These are phyloP conservation scores for Leishmania tropica DNA, from an alignment of 208 protist species.

Conservation along the genomic window DNA sequence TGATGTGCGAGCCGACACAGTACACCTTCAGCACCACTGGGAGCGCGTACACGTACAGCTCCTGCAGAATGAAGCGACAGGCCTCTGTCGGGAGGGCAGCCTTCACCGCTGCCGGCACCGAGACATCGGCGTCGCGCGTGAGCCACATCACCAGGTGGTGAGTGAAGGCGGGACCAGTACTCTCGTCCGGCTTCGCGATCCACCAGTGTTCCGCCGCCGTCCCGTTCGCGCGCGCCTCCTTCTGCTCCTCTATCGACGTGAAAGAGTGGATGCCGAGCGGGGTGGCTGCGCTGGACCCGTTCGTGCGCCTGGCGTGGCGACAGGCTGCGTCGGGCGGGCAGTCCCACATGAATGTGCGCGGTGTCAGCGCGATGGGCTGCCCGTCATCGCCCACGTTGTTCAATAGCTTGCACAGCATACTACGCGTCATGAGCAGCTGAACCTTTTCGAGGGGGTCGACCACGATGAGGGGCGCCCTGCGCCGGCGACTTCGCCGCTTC, in stretches of 20 bases:
- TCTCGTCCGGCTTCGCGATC: constrained; percentile 82
- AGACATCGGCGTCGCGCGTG: constrained; percentile 13
- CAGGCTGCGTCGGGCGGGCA: background rate
- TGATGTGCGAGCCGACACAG: constrained; percentile 57
- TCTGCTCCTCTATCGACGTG: constrained; percentile 6
- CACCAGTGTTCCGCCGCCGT: constrained; percentile 46
- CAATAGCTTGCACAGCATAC: constrained; percentile 50
- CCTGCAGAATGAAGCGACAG: constrained; percentile 66
- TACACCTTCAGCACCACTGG: constrained; percentile 90
- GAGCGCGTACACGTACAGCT: constrained; percentile 60
- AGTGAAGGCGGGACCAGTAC: constrained; percentile 71
- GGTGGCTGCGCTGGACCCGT: constrained; percentile 2
- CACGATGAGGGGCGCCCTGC: constrained; percentile 44
- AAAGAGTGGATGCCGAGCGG: constrained; percentile 34
- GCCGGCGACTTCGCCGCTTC: constrained; percentile 21
- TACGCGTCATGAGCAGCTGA: constrained; percentile 55
- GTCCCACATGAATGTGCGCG: constrained; percentile 65
- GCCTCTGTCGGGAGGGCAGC: constrained; percentile 42
- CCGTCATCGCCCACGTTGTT: constrained; percentile 30
- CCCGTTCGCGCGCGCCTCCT: constrained; percentile 17
- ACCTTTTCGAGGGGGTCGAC: constrained; percentile 64
- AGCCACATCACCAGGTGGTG: constrained; percentile 82
- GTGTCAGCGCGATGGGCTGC: constrained; percentile 39
- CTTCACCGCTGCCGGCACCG: constrained; percentile 40
- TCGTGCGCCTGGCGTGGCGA: background rate